Percentiles rank a stretch among this genome's conserved stretches.
phyloP scores from a whole-genome alignment of 2,329 filamentous ascomycete genomes.

The Beauveria sp. region DNA sequence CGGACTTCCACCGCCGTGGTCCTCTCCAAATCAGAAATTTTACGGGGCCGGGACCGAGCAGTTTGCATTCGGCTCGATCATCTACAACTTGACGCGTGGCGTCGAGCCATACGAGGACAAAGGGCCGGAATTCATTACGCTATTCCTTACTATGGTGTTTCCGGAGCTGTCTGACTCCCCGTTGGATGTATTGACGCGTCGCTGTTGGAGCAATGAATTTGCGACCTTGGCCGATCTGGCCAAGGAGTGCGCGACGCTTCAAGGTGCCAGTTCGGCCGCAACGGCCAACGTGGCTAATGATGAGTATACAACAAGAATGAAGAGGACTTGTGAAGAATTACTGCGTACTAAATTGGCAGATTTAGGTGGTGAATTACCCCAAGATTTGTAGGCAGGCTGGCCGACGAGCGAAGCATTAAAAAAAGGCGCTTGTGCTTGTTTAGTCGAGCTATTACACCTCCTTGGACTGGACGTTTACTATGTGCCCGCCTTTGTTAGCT shows the following conservation, averaged over 20 bases:
- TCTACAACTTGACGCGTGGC: slow-evolving; percentile 4
- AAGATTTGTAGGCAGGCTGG: neutral
- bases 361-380: neutral
- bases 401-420: neutral
- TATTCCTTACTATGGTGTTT: neutral
- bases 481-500: no score
- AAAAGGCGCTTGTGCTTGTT: neutral
- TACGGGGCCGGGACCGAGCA: neutral
- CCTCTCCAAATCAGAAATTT: neutral
- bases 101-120: slow-evolving; percentile 6
- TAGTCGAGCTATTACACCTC: neutral
- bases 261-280: neutral
- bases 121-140: neutral
- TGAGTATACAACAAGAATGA: neutral
- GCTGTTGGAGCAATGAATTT: slow-evolving; percentile 4
- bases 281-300: neutral
- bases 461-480: no score
- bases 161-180: neutral
- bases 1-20: slow-evolving; percentile 2
- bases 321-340: neutral
- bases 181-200: slow-evolving; percentile 1
- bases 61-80: slow-evolving; percentile 6
- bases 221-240: slow-evolving; percentile 6
- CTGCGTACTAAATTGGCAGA: neutral
- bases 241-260: neutral